These are phyloP conservation scores for Amanita pallidorosea DNA, from an alignment of 768 basidiomycete species.

Conservation along the genomic window DNA sequence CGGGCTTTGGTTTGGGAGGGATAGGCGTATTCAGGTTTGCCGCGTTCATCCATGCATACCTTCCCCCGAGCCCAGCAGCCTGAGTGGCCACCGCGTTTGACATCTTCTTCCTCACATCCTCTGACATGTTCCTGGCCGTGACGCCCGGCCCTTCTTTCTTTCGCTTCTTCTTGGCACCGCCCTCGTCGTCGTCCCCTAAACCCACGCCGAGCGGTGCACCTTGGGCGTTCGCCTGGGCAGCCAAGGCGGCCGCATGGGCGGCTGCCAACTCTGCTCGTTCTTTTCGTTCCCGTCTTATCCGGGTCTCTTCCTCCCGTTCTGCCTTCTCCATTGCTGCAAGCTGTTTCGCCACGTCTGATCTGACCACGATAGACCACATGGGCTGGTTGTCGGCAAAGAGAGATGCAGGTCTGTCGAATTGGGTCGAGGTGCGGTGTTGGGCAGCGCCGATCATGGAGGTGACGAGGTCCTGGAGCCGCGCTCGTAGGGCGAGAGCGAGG, in stretches of 20 bases:
- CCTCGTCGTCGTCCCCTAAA: conserved; percentile 26
- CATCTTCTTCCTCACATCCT: conserved; percentile 88
- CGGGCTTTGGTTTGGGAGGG: conserved; percentile 20
- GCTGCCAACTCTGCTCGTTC: conserved; percentile 66
- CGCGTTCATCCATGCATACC: conserved; percentile 85
- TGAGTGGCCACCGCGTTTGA: conserved; percentile 83
- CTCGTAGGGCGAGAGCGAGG: conserved; percentile 67
- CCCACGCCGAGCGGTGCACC: conserved; percentile 11
- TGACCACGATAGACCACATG: conserved; percentile 75
- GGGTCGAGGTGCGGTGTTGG: conserved; percentile 58
- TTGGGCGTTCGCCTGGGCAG: conserved; percentile 41
- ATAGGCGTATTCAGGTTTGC: conserved; percentile 32
- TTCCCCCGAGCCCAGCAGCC: conserved; percentile 74
- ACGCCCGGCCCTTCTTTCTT: conserved; percentile 80
- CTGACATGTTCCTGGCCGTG: conserved; percentile 82
- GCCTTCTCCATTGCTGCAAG: conserved; percentile 62
- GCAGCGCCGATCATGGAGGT: conserved; percentile 58
- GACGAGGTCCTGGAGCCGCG: conserved; percentile 61
- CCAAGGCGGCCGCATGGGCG: conserved; percentile 53
- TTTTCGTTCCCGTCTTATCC: conserved; percentile 64
- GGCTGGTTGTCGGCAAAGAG: conserved; percentile 56
- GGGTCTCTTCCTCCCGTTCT: conserved; percentile 79
- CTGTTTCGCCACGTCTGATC: conserved; percentile 75
- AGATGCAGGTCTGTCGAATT: conserved; percentile 58
- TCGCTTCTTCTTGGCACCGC: conserved; percentile 63